Evolutionary conservation across 768 basidiomycete species (phyloP), one percentile per base, ranked within the genome.

Genomic region (Serendipita sp.): DNA sequence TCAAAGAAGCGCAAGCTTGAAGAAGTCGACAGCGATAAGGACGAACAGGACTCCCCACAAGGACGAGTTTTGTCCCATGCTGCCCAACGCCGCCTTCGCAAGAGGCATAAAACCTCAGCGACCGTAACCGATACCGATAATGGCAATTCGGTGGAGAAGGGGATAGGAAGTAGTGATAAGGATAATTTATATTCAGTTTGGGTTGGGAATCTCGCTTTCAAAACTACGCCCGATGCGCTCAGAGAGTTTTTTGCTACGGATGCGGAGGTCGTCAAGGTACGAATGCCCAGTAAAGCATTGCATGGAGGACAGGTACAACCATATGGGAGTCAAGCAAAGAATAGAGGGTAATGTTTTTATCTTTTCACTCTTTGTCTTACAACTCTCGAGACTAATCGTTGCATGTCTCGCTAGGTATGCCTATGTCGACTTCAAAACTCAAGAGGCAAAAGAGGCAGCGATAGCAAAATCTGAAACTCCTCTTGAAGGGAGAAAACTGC

Each of bases 151-250:
- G 34, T 23, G 33, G 45, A 43, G 23, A 33, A 36, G 36, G 29
- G 33, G n/a, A 44, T 2, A 53, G 13, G 13, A 31, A 31, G 13
- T 15, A 31, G 71, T 44, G 68, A 71, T 46, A 64, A 67, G 27
- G 63, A 63, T 36, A 50, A 15, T 16, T 62, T 44, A 27, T 64
- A 94, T 72, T 94, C 91, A 3, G 79, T 97, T 53, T 98, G 95
- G 95, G 88, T 97, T 34, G 95, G 95, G 45, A 98, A 98, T 74
- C 71, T 98, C 72, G 80, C 88, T 3, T 98, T 87, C 79, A 88
- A 87, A 74, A 97, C 95, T 62, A 88, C 86, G 0, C 76, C 79
- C 64, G 83, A 87, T 10, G 76, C 85, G n/a, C 74, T 98, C 36
- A 79, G 77, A 45, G 70, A 68, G 34, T 91, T 91, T 74, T 91